Evolutionary conservation across 23 red algal genomes (phyloP), one percentile per base, ranked within the genome.

Genomic region (Agarophyton chilense): DNA sequence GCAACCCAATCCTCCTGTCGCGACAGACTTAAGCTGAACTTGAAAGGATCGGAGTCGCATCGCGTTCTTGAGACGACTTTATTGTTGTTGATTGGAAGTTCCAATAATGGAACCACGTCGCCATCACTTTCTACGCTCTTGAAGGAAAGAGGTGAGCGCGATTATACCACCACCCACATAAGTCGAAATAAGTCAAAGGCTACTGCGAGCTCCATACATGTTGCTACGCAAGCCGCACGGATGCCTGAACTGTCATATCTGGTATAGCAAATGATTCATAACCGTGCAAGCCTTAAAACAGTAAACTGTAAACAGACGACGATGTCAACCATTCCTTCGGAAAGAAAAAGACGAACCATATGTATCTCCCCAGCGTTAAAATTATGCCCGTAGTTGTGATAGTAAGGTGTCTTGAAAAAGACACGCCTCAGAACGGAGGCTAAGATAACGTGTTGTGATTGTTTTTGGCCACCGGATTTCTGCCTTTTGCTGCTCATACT

Each of bases 341-440:
- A 11, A 58, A 28, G 60, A 14, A 47, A 12, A 47, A 12, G 12
- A 47, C 44, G 44, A 9, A 47, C 44, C 44, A n/a, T 47, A 12
- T 47, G 12, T 47, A 47, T 47, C 44, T 47, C 44, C 12, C 7
- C 12, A 47, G 12, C 7, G 44, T 47, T 47, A 47, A 6, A 47
- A 47, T 47, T 12, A 47, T 12, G 44, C 12, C 6, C 44, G 12
- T 47, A 47, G 12, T 6, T 47, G 7, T 47, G 44, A 47, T 47
- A 47, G 6, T 9, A 65, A 65, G 31, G 17, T 65, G 29, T 65
- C 60, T 18, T 14, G 31, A 29, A 65, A 65, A 65, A 65, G 16
- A 65, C 60, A 65, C 31, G 60, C 60, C 60, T 65, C 60, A 17
- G n/a, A n/a, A n/a, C n/a, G n/a, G n/a, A n/a, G n/a, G n/a, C n/a